A percentile compares a stretch with the other conserved stretches of the same genome.
Conservation (phyloP, 2,329 filamentous ascomycete species). For the Colletotrichum musicola region DNA sequence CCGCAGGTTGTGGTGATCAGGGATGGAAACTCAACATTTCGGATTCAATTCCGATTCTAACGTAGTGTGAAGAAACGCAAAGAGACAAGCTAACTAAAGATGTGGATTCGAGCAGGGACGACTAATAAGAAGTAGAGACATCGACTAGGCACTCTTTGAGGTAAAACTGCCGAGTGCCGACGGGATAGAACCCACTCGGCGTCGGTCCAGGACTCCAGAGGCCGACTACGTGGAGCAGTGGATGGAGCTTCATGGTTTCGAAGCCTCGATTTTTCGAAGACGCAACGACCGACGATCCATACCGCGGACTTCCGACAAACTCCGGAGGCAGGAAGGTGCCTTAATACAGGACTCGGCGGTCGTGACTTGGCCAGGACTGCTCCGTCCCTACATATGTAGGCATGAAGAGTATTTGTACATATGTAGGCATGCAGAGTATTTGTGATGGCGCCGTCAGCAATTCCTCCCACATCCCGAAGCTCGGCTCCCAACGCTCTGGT, state of each 20-base stretch:
- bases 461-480: constrained; percentile 12
- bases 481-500: constrained; percentile 6
- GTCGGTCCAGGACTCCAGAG: background rate
- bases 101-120: too few species aligned
- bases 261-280: too few species aligned
- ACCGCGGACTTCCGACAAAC: background rate
- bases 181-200: background rate
- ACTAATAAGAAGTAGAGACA: too few species aligned
- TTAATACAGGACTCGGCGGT: background rate
- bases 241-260: too few species aligned
- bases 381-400: background rate
- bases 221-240: background rate
- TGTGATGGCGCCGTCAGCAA: background rate
- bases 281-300: background rate
- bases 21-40: too few species aligned
- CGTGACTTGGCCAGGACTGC: too few species aligned
- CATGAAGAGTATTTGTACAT: background rate
- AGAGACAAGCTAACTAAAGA: too few species aligned
- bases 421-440: background rate
- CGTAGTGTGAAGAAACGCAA: too few species aligned
- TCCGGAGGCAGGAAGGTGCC: background rate
- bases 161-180: background rate
- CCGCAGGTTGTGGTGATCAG: too few species aligned
- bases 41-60: too few species aligned
- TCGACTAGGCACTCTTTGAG: background rate